A percentile compares a stretch with the other conserved stretches of the same genome.
phyloP scores from a whole-genome alignment of 139 green algal species.

The Eudorina sp. region DNA sequence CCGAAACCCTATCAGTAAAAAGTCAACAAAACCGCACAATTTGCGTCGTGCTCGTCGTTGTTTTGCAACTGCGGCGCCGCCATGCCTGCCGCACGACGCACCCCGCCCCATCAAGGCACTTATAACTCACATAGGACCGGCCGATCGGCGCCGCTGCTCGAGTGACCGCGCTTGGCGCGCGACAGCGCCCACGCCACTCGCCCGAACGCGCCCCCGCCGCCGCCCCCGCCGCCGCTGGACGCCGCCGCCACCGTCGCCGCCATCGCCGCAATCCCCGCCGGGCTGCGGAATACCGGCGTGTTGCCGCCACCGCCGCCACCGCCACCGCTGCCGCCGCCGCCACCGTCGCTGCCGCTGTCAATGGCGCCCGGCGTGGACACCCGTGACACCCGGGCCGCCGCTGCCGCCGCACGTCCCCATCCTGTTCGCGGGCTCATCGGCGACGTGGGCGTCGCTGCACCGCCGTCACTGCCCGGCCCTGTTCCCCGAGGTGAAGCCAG shows the following conservation, averaged over 20 bases:
- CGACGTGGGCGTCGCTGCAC: no score
- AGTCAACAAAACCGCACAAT: no score
- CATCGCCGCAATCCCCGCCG: neutral
- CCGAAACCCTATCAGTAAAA: no score
- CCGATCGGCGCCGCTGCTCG: neutral
- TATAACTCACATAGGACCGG: neutral
- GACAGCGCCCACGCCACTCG: neutral
- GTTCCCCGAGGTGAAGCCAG: no score
- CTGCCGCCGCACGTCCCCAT: no score
- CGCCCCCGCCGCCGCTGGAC: neutral
- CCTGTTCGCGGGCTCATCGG: no score
- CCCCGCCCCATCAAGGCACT: no score
- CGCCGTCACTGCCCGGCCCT: no score
- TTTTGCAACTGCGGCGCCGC: no score
- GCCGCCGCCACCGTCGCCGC: neutral
- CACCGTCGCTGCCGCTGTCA: neutral
- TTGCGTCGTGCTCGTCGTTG: no score
- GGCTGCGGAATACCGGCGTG: neutral
- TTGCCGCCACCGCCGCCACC: neutral
- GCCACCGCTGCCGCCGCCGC: slow-evolving; percentile 10
- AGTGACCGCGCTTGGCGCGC: neutral
- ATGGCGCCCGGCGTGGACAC: neutral
- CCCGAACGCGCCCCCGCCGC: neutral
- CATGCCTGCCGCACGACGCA: no score
- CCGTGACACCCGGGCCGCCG: no score